Base-by-base conservation (phyloP, 2,329 filamentous ascomycete genomes). In the Nannizziopsis arthrosporioides region DNA sequence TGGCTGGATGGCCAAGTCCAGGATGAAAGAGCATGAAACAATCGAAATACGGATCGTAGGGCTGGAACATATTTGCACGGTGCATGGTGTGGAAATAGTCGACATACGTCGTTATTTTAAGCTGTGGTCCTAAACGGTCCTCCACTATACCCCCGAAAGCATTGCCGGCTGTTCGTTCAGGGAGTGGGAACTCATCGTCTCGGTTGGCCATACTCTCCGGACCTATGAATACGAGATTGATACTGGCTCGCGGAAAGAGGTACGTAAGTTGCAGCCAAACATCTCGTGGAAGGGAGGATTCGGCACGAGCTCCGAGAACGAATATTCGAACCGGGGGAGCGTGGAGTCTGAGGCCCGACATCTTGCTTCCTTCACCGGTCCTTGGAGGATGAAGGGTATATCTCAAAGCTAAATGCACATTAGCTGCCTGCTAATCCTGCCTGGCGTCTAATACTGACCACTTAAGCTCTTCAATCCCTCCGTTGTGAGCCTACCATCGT, bases 1-100 rank as follows among this genome's bases (percentile, higher is more conserved):
- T 90, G 11, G 89, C 87, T 0, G 93, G 89, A 65, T 98, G 92
- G 10, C 92, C 93, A 14, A 98, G 76, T 7, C 93, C 93, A 0
- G 93, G 93, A 61, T 98, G 93, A 74, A 96, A 98, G 44, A 95
- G 77, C 60, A 98, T 81, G 62, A 98, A 94, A 66, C 85, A 92
- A 72, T 98, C 92, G 65, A 98, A 94, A 70, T 98, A 98, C 0
- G 92, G 92, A 63, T 98, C 92, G 63, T 93, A 95, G 0, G 93
- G 92, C 50, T 85, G 80, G 70, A 96, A 98, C 62, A 89, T 78
- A 42, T 87, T 84, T 0, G 90, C 85, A 63, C 88, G 80, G 70
- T 98, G 90, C 57, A 98, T 78, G 2, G 86, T 96, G 68, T 98
- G 90, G 71, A 93, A 98, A 70, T 98, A 95, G 58, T 98, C 92